Base-by-base conservation (phyloP, 176 grass and related monocot species). In the Pontederia paniculata region DNA sequence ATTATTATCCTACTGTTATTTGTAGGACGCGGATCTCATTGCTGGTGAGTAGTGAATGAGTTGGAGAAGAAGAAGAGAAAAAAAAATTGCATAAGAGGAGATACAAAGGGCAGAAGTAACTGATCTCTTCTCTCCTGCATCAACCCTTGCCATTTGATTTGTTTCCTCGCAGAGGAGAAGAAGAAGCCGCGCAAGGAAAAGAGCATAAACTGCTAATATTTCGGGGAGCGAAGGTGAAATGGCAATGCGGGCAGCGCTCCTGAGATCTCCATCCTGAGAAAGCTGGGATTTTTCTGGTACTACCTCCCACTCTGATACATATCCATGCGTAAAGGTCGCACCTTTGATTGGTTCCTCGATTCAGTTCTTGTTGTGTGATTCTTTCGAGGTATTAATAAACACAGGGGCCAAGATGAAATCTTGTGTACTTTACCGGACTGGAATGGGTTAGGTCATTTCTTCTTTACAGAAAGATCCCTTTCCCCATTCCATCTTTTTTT, bases 221-320 rank as follows among this genome's bases (percentile, higher is more conserved):
- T n/a, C n/a, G n/a, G n/a, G n/a, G n/a, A n/a, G 57, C 14, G 47
- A 71, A 50, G 55, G 55, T 20, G 54, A 51, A 21, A 52, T 44
- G 19, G 0, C 8, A 16, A 25, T 53, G 55, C 9, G 0, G 69
- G 17, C 16, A n/a, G 21, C 31, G 47, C 56, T 71, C 25, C 12
- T 43, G 46, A 61, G 56, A 71, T 71, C 47, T 21, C 56, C 1
- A 52, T 52, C 31, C 47, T 50, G 45, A 44, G 28, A 52, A 72
- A 54, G 47, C 48, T 61, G 18, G 31, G 48, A 45, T 45, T 52
- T 72, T 72, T 62, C 28, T 22, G 18, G 46, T 54, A 16, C 8
- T 58, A 22, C 12, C 45, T 59, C 15, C 55, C 1, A 50, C 52
- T 48, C 8, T 42, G 17, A 17, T 11, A 10, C 2, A 50, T 3